Evolutionary conservation across 768 basidiomycete genomes (phyloP).

Genomic region (Boletellus emodensis): DNA sequence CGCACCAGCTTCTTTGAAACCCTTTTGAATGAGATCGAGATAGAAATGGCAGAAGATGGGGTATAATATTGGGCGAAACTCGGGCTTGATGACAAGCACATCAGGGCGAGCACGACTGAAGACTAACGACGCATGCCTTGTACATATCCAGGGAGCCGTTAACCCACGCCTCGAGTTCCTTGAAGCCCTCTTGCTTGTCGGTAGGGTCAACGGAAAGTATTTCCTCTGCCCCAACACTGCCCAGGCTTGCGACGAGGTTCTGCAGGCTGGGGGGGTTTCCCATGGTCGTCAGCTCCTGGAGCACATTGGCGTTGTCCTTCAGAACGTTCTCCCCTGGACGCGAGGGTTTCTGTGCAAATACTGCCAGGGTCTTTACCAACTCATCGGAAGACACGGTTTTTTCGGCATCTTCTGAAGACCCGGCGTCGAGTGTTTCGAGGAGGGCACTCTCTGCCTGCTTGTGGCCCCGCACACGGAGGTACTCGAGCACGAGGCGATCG

Average conservation of each 20-base stretch:
- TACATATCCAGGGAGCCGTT: constrained; percentile 92
- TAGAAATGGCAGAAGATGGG: constrained; percentile 98
- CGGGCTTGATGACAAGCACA: constrained; percentile 52
- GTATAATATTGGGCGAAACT: constrained; percentile 89
- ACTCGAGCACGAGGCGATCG: constrained; percentile 46
- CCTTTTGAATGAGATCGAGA: constrained; percentile 86
- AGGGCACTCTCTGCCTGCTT: constrained; percentile 42
- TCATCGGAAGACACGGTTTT: constrained; percentile 46
- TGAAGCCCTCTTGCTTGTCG: constrained; percentile 82
- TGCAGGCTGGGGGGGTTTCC: constrained; percentile 71
- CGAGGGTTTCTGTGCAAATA: constrained; percentile 65
- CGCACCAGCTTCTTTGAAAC: constrained; percentile 86
- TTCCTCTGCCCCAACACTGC: constrained; percentile 78
- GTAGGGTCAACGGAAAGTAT: constrained; percentile 77
- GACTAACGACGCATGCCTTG: constrained; percentile 46
- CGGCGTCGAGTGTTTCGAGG: constrained; percentile 36
- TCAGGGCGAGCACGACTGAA: constrained; percentile 7
- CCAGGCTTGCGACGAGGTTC: constrained; percentile 71
- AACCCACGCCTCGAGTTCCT: constrained; percentile 84
- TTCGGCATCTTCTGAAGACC: constrained; percentile 31
- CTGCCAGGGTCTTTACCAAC: constrained; percentile 54
- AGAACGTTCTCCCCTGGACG: constrained; percentile 66
- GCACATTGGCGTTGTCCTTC: constrained; percentile 60
- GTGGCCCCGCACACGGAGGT: constrained; percentile 45
- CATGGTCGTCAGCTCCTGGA: constrained; percentile 65